Base-by-base conservation (phyloP, 768 basidiomycete genomes). In the Jaapia argillacea region DNA sequence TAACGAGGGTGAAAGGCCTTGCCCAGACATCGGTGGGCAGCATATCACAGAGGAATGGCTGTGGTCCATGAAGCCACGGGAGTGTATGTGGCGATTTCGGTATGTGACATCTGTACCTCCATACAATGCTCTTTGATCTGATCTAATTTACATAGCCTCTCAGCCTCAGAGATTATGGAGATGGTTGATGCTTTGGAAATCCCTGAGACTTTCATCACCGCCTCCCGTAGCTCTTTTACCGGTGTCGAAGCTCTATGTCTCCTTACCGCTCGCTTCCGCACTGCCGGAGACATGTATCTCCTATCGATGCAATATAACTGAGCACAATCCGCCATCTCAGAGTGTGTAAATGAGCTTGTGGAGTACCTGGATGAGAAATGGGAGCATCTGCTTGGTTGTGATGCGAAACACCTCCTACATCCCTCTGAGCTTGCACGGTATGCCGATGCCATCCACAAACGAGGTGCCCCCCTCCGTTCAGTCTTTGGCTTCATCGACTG, bases 401-500 rank as follows among this genome's bases (percentile, higher is more conserved):
- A 55, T 36, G 36, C 18, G 13, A 18, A 43, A 14, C 25, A 43
- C 7, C 22, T 50, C 4, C 48, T 58, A n/a, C 7, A 40, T 3
- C 57, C 44, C 3, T 6, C 20, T 5, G 16, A 36, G 4, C 36
- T 57, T 4, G 24, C 24, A 7, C 4, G 39, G 16, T 58, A 54
- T 46, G 56, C 55, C 10, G 33, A 33, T 28, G 48, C 50, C 3
- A 47, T 57, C 4, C 37, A 43, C 21, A 27, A 7, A 0, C 40
- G 37, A 12, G 57, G 56, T 4, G 47, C 55, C 1, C 53, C 52
- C 1, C 27, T 46, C 5, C 25, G 24, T 20, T 16, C 18, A 20
- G 36, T 57, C 6, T 52, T 46, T 45, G 49, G 51, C 7, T 56
- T 57, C 36, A 43, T 58, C 3, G 57, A 58, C 48, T 51, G 53